These are phyloP conservation scores for Raddia guianensis DNA, from an alignment of 176 grass and related monocot species.

Conservation along the genomic window DNA sequence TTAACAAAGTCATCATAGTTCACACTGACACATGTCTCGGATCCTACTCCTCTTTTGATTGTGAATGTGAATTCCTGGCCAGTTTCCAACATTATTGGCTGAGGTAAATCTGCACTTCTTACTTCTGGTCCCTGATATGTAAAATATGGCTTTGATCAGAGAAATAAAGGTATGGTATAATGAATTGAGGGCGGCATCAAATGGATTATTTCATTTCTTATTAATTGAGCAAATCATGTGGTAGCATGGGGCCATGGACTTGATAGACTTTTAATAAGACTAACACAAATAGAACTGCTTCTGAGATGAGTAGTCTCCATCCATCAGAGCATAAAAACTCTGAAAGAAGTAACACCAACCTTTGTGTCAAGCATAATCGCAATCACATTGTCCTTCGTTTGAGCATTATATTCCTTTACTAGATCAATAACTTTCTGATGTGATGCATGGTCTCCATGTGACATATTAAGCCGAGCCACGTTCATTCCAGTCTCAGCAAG, in stretches of 20 bases:
- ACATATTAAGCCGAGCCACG: constrained; percentile 93
- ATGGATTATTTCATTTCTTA: constrained; percentile 13
- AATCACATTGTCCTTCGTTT: constrained; percentile 77
- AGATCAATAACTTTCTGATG: constrained; percentile 95
- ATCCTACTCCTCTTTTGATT: constrained; percentile 83
- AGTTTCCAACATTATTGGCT: constrained; percentile 63
- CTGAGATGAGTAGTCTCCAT: constrained; percentile 1
- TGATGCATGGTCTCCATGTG: constrained; percentile 85
- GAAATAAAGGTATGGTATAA: constrained; percentile 33
- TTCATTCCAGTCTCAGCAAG: constrained; percentile 93
- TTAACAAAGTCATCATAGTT: constrained; percentile 97
- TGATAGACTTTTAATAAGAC: constrained; percentile 19
- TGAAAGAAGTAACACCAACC: constrained; percentile 51
- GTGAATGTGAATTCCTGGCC: constrained; percentile 90
- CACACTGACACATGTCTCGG: constrained; percentile 90
- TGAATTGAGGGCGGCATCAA: constrained; percentile 18
- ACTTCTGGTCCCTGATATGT: constrained; percentile 86
- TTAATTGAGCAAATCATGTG: constrained; percentile 20
- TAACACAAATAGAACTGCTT: constrained; percentile 6
- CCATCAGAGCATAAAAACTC: constrained; percentile 29
- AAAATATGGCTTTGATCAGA: constrained; percentile 35
- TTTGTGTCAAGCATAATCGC: constrained; percentile 98
- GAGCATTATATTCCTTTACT: constrained; percentile 95
- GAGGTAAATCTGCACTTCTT: constrained; percentile 92
- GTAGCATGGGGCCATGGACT: constrained; percentile 5